Conservation (phyloP, 2,329 filamentous ascomycete genomes). For the Fusarium vanettenii region DNA sequence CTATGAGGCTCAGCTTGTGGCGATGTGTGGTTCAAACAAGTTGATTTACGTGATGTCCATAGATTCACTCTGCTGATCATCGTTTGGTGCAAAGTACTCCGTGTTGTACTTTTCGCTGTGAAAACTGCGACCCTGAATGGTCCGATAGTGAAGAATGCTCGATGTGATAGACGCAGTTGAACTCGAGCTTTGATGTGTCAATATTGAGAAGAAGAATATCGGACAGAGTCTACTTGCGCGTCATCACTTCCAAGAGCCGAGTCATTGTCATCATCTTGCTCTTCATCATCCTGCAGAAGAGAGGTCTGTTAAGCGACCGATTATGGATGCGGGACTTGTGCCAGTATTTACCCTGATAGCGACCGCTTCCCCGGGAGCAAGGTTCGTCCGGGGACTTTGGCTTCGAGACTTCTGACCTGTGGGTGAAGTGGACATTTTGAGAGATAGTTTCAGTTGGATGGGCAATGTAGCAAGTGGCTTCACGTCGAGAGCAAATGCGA, state of each 20-base stretch:
- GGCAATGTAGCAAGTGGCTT: background rate
- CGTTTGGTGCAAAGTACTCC: conserved; percentile 19
- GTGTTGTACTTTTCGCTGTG: conserved; percentile 17
- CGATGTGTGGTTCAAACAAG: too few species aligned
- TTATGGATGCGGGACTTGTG: background rate
- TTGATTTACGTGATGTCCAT: conserved; percentile 16
- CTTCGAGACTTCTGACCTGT: background rate
- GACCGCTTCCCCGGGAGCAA: background rate
- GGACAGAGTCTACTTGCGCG: background rate
- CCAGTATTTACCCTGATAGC: background rate
- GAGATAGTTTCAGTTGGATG: background rate
- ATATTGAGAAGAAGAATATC: background rate
- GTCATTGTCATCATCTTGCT: background rate
- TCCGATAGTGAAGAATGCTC: conserved; percentile 19
- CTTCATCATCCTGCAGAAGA: background rate
- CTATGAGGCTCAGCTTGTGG: background rate
- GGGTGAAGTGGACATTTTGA: background rate
- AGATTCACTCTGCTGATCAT: conserved; percentile 16
- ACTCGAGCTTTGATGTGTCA: background rate
- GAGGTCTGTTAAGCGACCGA: background rate
- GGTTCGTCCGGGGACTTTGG: background rate
- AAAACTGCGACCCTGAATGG: conserved; percentile 15
- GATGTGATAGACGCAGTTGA: conserved; percentile 19
- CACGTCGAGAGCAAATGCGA: background rate
- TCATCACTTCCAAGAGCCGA: background rate